phyloP scores from a whole-genome alignment of 257 asterid species.

The Solanum boliviense region DNA sequence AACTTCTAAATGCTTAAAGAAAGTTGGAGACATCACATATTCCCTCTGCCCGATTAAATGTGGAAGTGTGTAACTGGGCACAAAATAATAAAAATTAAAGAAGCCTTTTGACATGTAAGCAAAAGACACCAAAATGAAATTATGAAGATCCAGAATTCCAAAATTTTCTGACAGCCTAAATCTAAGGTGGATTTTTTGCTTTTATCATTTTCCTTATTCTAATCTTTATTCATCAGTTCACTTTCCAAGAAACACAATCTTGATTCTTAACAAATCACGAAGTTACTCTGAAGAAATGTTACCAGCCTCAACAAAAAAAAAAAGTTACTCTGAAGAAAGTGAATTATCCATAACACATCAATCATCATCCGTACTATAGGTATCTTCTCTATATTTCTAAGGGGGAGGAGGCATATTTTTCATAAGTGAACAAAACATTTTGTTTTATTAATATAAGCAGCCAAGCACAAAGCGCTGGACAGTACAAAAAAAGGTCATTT shows the following conservation, averaged over 20 bases:
- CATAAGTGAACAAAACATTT: background rate
- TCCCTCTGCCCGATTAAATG: background rate
- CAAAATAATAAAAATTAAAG: background rate
- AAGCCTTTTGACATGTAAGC: background rate
- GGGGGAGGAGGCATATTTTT: background rate
- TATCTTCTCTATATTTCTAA: background rate
- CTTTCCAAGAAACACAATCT: background rate
- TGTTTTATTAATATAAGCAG: background rate
- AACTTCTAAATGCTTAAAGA: background rate
- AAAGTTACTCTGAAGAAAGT: background rate
- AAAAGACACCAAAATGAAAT: background rate
- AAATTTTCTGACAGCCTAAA: background rate
- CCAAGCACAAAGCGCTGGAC: background rate
- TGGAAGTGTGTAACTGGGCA: background rate
- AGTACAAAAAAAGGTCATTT: background rate
- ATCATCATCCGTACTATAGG: background rate
- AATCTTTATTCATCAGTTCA: background rate
- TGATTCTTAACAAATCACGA: background rate
- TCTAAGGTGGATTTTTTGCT: background rate
- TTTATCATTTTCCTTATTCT: background rate
- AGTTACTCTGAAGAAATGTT: background rate
- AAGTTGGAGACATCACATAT: background rate
- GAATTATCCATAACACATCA: background rate
- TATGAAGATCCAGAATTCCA: background rate
- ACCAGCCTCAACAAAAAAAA: no score